Percentiles rank a stretch among this genome's conserved stretches.
Evolutionary conservation across 768 basidiomycete genomes (phyloP).

Genomic region (Hericium erinaceus): DNA sequence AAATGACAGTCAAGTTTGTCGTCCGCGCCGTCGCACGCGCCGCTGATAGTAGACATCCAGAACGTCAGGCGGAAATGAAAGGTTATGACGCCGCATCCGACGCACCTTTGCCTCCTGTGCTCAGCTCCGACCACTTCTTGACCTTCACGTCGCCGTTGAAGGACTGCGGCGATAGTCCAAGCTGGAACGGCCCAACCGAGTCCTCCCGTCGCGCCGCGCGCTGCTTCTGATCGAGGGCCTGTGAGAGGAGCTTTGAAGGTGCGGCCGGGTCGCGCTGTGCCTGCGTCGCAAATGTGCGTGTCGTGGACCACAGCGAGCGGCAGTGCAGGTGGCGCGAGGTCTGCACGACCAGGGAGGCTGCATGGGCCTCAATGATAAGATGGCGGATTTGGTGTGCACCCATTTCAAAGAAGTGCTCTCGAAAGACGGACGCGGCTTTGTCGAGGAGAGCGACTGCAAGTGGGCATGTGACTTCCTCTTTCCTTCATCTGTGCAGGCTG

Average conservation of each 20-base stretch:
- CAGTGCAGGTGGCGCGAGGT: background rate
- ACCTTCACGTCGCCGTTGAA: constrained; percentile 40
- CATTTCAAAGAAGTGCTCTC: background rate
- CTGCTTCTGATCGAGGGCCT: constrained; percentile 54
- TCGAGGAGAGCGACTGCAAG: too few species aligned
- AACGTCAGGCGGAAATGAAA: background rate
- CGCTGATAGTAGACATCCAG: constrained; percentile 24
- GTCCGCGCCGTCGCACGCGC: constrained; percentile 44
- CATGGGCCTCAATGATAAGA: background rate
- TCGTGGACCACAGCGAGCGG: background rate
- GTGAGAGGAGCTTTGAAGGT: constrained; percentile 47
- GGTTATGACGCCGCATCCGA: background rate
- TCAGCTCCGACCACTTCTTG: constrained; percentile 76
- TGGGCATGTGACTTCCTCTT: too few species aligned
- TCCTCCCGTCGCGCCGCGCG: constrained; percentile 35
- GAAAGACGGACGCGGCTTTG: too few species aligned
- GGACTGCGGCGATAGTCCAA: constrained; percentile 55
- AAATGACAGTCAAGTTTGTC: constrained; percentile 41
- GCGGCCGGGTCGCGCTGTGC: constrained; percentile 13
- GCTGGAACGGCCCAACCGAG: constrained; percentile 68
- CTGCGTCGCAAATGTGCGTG: constrained; percentile 8
- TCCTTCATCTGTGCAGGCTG: too few species aligned
- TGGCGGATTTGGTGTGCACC: background rate
- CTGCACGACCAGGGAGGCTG: background rate
- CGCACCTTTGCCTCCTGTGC: constrained; percentile 65